These are phyloP conservation scores for Aspergillus hiratsukae DNA, from an alignment of 2,329 filamentous ascomycete species.

Conservation along the genomic window DNA sequence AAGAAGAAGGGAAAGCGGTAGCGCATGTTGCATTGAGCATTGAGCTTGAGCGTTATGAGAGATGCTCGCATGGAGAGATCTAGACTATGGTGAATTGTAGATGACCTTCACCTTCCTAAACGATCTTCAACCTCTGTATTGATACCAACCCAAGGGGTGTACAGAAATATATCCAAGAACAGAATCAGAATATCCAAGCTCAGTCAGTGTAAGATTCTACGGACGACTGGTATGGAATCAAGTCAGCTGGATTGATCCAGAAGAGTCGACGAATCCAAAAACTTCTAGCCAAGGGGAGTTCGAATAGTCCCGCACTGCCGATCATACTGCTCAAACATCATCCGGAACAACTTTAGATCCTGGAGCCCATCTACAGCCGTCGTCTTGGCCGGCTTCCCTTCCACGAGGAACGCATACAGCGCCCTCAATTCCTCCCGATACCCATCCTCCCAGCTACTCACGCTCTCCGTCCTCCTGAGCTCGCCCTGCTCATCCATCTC, in stretches of 20 bases:
- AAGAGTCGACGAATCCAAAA: neutral
- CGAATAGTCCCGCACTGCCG: slow-evolving; percentile 33
- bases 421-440: slow-evolving; percentile 34
- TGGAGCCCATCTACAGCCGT: slow-evolving; percentile 32
- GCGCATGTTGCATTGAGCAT: slow-evolving; percentile 1
- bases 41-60: slow-evolving; percentile 7
- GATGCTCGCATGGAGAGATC: slow-evolving; percentile 7
- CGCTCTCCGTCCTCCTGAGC: slow-evolving; percentile 23
- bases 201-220: neutral
- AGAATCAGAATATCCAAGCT: neutral
- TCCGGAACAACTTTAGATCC: slow-evolving; percentile 33
- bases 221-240: neutral
- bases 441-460: slow-evolving; percentile 34
- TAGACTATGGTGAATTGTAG: neutral
- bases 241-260: neutral
- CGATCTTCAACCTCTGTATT: neutral
- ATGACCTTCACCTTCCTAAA: neutral
- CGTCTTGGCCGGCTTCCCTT: slow-evolving; percentile 29
- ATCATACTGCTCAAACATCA: slow-evolving; percentile 35
- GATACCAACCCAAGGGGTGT: neutral
- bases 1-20: slow-evolving; percentile 51
- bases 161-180: neutral
- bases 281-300: slow-evolving; percentile 26
- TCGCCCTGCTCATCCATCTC: slow-evolving; percentile 24
- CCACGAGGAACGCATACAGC: slow-evolving; percentile 32